A percentile compares a stretch with the other conserved stretches of the same genome.
Conservation (phyloP, 257 asterid species). For the Jasminum sambac region DNA sequence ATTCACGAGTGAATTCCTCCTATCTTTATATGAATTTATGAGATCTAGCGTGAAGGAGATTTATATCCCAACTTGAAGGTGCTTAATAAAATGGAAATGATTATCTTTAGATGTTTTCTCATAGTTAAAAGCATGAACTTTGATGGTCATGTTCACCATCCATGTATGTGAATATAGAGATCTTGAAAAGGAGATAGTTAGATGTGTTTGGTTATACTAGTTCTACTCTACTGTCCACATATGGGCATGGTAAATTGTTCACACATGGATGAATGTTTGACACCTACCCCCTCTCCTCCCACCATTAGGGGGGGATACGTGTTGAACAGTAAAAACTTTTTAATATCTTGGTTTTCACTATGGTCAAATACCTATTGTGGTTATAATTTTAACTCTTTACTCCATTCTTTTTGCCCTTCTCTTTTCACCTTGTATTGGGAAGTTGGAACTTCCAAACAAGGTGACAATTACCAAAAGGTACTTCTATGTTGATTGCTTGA, state of each 20-base stretch:
- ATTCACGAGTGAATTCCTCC: no score
- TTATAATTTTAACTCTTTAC: constrained; percentile 17
- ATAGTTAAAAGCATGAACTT: background rate
- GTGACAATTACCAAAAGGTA: no score
- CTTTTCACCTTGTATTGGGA: constrained; percentile 27
- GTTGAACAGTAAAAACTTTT: constrained; percentile 23
- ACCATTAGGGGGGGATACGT: no score
- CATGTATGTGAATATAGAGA: constrained; percentile 38
- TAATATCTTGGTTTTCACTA: constrained; percentile 24
- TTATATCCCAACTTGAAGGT: no score
- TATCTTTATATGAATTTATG: no score
- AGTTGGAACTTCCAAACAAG: constrained; percentile 34
- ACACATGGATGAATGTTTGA: no score
- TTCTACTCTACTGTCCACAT: no score
- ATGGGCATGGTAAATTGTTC: no score
- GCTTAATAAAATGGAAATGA: background rate
- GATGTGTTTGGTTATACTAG: constrained; percentile 25
- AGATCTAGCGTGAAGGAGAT: no score
- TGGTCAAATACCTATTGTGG: constrained; percentile 29
- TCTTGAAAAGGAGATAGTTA: constrained; percentile 18
- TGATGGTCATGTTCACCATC: background rate
- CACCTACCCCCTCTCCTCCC: no score
- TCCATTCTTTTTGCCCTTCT: constrained; percentile 26
- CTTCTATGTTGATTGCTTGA: background rate
- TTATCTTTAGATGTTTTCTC: background rate